Base-by-base conservation (phyloP, 2,329 filamentous ascomycete genomes). In the Gliomastix tumulicola region DNA sequence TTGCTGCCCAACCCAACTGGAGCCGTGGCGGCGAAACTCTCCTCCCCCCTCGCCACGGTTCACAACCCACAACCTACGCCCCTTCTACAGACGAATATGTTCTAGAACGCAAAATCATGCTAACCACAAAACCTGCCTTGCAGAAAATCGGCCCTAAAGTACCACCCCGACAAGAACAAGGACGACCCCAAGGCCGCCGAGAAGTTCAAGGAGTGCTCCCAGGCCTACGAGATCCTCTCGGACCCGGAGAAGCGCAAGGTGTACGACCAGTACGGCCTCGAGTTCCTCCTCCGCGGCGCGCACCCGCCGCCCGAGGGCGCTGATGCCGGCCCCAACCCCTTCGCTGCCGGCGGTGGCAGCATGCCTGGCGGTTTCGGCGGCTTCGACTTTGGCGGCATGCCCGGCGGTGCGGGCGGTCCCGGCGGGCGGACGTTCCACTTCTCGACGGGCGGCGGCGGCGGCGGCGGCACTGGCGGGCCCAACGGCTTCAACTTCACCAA, bases 151-250 rank as follows among this genome's bases (percentile, higher is more conserved):
- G 90, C 90, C 37, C 65, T 97, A 57, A 94, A 89, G 66, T 89
- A 80, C 65, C 92, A 98, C 56, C 92, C 92, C 7, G 92, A 98
- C 71, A 98, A 97, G 74, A 98, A 97, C 73, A 89, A 89, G 62
- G 82, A 94, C 65, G 88, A 90, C 50, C 80, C 88, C 21, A 67
- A 79, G 36, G 87, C 90, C 8, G 71, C 79, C 42, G 92, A 97
- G 59, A 96, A 90, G 64, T 98, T 98, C 74, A 98, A 98, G 67
- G 92, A 97, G 60, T 85, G 88, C 46, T 95, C 88, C 2, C 89
- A 97, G 66, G 92, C 92, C 39, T 98, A 96, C 68, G 92, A 98
- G 66, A 94, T 98, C 49, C 80, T 98, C 4, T 94, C 88, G 43
- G 92, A 98, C 53, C 89, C 90, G 41, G 89, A 97, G 58, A 98